A percentile compares a stretch with the other conserved stretches of the same genome.
Conservation (phyloP, 1,284 basidiomycete genomes). For the Ganoderma lingzhi region DNA sequence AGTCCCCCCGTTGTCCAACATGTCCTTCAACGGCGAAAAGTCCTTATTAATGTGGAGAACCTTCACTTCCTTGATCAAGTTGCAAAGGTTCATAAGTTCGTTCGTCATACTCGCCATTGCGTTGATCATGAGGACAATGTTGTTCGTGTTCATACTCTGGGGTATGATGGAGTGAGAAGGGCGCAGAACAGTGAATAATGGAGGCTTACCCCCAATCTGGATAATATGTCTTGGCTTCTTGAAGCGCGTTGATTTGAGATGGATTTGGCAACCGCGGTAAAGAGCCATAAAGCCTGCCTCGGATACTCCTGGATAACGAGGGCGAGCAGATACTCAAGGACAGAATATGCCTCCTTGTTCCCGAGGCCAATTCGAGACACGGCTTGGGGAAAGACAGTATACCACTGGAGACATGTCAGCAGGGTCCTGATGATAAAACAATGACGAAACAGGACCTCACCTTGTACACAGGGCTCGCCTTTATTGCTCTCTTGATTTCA, state of each 20-base stretch:
- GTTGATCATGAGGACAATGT: constrained; percentile 61
- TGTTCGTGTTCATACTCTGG: constrained; percentile 46
- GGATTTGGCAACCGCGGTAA: constrained; percentile 90
- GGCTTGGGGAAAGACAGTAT: constrained; percentile 96
- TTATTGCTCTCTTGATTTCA: constrained; percentile 61
- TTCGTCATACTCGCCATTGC: constrained; percentile 70
- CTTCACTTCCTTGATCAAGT: constrained; percentile 51
- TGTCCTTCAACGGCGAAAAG: constrained; percentile 67
- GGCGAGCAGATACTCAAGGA: constrained; percentile 77
- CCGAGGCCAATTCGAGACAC: constrained; percentile 92
- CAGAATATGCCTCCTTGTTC: constrained; percentile 71
- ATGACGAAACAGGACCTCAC: constrained; percentile 47
- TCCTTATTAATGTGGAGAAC: constrained; percentile 68
- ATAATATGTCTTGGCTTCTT: constrained; percentile 73
- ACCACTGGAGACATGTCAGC: constrained; percentile 72
- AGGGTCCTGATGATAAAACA: background rate
- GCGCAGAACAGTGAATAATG: constrained; percentile 23
- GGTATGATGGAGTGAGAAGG: no score
- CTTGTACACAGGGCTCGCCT: constrained; percentile 78
- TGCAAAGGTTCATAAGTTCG: constrained; percentile 73
- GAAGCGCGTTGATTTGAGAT: constrained; percentile 70
- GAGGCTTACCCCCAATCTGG: constrained; percentile 66
- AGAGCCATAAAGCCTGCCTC: constrained; percentile 94
- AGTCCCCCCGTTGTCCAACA: constrained; percentile 45
- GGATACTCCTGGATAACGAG: constrained; percentile 86